Evolutionary conservation across 495 filamentous ascomycete genomes (phyloP).

Genomic region (Cladorrhinum samala): DNA sequence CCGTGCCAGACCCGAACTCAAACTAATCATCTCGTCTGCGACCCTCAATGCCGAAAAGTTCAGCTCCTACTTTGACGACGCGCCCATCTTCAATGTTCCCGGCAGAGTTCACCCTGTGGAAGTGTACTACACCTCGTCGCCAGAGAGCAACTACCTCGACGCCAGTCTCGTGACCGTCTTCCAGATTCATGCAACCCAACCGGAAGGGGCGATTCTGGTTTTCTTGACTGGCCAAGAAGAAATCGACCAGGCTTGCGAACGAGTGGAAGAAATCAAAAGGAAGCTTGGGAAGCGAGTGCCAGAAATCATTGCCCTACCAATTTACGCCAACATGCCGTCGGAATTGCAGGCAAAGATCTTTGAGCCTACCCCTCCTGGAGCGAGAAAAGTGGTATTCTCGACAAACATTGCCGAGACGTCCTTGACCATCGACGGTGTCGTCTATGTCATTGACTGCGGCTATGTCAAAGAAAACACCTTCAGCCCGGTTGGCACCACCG

Average conservation of each 20-base stretch:
- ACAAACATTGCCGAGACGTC: slow-evolving; percentile 90
- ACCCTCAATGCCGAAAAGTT: slow-evolving; percentile 96
- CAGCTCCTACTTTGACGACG: slow-evolving; percentile 85
- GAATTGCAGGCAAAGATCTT: slow-evolving; percentile 86
- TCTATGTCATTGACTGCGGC: slow-evolving; percentile 86
- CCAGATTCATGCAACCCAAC: slow-evolving; percentile 89
- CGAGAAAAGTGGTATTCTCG: slow-evolving; percentile 79
- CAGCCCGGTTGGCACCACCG: slow-evolving; percentile 67
- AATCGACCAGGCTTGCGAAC: slow-evolving; percentile 78
- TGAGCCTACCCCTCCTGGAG: slow-evolving; percentile 74
- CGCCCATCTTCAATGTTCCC: slow-evolving; percentile 93
- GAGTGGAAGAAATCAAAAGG: slow-evolving; percentile 70
- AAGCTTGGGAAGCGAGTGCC: slow-evolving; percentile 78
- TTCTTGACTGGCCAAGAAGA: slow-evolving; percentile 89
- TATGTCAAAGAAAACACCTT: slow-evolving; percentile 96
- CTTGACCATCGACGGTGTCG: slow-evolving; percentile 84
- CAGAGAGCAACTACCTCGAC: slow-evolving; percentile 90
- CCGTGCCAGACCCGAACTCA: slow-evolving; percentile 77
- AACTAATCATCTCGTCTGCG: slow-evolving; percentile 87
- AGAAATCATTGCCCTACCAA: slow-evolving; percentile 80
- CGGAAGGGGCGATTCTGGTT: slow-evolving; percentile 81
- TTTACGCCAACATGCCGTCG: slow-evolving; percentile 83
- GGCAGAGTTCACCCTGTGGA: slow-evolving; percentile 87
- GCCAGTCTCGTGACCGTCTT: slow-evolving; percentile 91
- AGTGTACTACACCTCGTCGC: slow-evolving; percentile 85